phyloP scores from a whole-genome alignment of 2,329 filamentous ascomycete genomes.

The Waltergamsia citrina region DNA sequence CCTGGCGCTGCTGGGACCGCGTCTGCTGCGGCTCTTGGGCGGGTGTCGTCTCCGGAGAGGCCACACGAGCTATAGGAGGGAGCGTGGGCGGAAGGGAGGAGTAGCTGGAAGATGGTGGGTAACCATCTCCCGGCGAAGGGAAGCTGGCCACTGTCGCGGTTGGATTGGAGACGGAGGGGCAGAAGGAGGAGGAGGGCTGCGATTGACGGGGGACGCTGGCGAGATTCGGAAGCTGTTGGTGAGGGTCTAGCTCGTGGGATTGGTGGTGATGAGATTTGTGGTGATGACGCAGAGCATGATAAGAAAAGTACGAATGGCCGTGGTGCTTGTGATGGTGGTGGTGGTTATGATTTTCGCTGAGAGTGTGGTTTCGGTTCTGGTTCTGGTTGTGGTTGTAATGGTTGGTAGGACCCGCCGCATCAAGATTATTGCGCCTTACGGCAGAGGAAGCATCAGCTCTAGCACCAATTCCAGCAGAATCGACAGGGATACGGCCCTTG shows the following conservation, averaged over 20 bases:
- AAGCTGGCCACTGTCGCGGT: too few species aligned
- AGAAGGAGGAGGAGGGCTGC: background rate
- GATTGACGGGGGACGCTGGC: constrained; percentile 30
- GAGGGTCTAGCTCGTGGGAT: constrained; percentile 6
- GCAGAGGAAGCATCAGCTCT: too few species aligned
- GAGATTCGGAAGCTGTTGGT: background rate
- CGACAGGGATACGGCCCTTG: too few species aligned
- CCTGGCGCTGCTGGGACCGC: background rate
- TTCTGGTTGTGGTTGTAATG: constrained; percentile 12
- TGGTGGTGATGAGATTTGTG: constrained; percentile 29
- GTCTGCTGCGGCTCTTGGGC: constrained; percentile 2
- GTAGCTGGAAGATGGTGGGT: constrained; percentile 1
- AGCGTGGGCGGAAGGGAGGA: constrained; percentile 18
- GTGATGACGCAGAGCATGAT: too few species aligned
- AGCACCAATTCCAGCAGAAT: too few species aligned
- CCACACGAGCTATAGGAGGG: constrained; percentile 40
- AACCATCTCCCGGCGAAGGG: constrained; percentile 1
- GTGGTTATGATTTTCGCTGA: constrained; percentile 19
- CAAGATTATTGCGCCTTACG: too few species aligned
- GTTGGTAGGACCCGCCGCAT: too few species aligned
- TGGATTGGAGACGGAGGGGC: background rate
- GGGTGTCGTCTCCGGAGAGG: constrained; percentile 26
- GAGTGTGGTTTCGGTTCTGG: constrained; percentile 29
- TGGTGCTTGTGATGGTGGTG: constrained; percentile 20
- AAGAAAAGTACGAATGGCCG: too few species aligned